phyloP scores from a whole-genome alignment of 2,329 filamentous ascomycete species.

The Penicillium capsulatum region DNA sequence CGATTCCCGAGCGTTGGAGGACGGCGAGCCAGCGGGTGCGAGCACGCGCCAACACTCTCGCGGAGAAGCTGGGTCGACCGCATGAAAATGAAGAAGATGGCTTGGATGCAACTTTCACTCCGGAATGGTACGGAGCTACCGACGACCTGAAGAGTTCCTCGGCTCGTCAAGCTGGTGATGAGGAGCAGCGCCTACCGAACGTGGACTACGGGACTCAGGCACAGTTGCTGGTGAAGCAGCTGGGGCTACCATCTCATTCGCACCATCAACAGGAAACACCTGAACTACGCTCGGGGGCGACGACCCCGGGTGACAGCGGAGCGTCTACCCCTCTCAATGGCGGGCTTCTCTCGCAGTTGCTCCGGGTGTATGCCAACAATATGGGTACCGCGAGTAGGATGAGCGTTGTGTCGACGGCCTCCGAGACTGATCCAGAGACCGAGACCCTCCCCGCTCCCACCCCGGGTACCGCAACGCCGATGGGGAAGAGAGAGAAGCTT shows the following conservation, averaged over 20 bases:
- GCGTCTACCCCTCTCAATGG: constrained; percentile 18
- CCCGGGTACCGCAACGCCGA: constrained; percentile 10
- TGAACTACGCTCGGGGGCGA: constrained; percentile 19
- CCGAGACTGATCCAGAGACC: constrained; percentile 15
- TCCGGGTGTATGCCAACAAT: constrained; percentile 62
- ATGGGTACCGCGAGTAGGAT: constrained; percentile 28
- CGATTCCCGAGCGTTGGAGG: constrained; percentile 17
- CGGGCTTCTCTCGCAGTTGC: constrained; percentile 64
- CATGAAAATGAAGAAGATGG: constrained; percentile 22
- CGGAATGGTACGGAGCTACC: constrained; percentile 22
- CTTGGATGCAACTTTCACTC: constrained; percentile 16
- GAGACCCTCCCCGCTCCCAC: constrained; percentile 15
- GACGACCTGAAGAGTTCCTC: constrained; percentile 20
- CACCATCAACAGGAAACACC: constrained; percentile 3
- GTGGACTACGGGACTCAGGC: constrained; percentile 20
- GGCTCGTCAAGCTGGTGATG: constrained; percentile 19
- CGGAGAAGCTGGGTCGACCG: constrained; percentile 21
- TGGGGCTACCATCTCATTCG: constrained; percentile 11
- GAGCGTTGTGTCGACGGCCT: constrained; percentile 16
- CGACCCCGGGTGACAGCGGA: constrained; percentile 15
- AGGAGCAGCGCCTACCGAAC: constrained; percentile 12
- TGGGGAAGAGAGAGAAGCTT: constrained; percentile 24
- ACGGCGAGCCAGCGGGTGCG: constrained; percentile 19
- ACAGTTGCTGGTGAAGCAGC: constrained; percentile 16
- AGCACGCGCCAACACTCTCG: constrained; percentile 17